Evolutionary conservation across 306 rosid genomes (phyloP), one percentile per base, ranked within the genome.

Genomic region (Castanopsis chinensis): DNA sequence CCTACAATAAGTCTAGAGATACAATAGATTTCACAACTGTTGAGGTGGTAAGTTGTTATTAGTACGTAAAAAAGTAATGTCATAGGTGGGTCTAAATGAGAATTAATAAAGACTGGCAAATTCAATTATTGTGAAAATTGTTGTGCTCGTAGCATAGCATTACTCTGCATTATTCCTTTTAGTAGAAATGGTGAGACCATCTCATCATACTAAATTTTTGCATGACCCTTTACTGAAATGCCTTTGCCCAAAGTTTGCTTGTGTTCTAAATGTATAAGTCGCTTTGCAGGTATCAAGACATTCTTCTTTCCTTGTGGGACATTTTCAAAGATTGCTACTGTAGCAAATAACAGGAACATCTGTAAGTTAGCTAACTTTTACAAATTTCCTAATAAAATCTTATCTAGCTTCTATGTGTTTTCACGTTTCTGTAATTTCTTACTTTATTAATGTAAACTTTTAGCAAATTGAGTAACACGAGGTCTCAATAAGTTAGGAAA

Each of bases 241-340:
- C 41, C 30, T 23, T 49, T 68, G 60, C 78, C 77, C 21, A 69
- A 21, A 3, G 28, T 68, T 69, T 69, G 27, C 37, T 15, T 79
- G 76, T 74, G 17, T 78, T 65, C 59, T 76, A 78, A 82, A 30
- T 59, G 15, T 28, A 28, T 20, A 25, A 71, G 56, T 76, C 75
- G 37, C 21, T 72, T 73, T 83, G 84, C 97, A 96, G 98, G 99
- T 85, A 69, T 89, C 80, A 93, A 86, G 91, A 96, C 99, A 27
- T 88, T 87, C 84, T 93, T 91, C 90, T 96, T 74, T 76, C 99
- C 99, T 80, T 96, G 99, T 60, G 99, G 98, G 73, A 93, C 99
- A 65, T 87, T 96, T 81, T 87, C 99, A 52, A 96, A 83, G 90
- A 93, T 96, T 80, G 94, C 98, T 32, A 81, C 90, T 12, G 97